Percentiles rank a stretch among this genome's conserved stretches.
These are phyloP conservation scores for Thielaviopsis musarum DNA, from an alignment of 2,329 filamentous ascomycete genomes.

Conservation along the genomic window DNA sequence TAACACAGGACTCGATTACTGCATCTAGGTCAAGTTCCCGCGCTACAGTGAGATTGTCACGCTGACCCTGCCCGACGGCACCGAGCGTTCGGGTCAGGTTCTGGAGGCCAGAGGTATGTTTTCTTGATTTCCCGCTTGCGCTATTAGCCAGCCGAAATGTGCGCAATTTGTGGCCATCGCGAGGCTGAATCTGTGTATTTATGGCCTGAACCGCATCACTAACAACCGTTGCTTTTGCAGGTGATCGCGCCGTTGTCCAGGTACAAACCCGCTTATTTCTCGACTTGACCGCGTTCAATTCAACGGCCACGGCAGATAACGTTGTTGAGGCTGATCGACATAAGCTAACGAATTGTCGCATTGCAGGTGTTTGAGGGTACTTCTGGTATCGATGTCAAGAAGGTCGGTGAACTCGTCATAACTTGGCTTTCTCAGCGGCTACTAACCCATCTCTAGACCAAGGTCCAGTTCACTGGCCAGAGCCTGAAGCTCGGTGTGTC, in stretches of 20 bases:
- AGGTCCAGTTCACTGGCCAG: constrained; percentile 92
- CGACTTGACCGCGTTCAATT: neutral
- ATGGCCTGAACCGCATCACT: constrained; percentile 13
- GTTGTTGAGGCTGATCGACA: neutral
- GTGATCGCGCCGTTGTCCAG: constrained; percentile 88
- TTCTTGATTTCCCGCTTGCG: neutral
- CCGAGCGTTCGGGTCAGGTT: constrained; percentile 84
- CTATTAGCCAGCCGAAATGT: neutral
- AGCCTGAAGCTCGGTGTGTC: constrained; percentile 97
- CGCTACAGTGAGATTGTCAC: constrained; percentile 96
- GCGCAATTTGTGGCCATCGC: neutral
- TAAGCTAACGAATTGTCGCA: neutral
- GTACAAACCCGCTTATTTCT: constrained; percentile 29
- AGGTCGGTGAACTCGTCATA: constrained; percentile 38
- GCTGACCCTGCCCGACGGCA: constrained; percentile 87
- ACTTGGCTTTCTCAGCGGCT: neutral
- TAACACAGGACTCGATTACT: constrained; percentile 14
- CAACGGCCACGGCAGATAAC: constrained; percentile 8
- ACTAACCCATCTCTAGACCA: constrained; percentile 44
- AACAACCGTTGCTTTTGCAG: constrained; percentile 27
- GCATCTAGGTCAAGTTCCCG: constrained; percentile 77
- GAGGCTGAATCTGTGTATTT: constrained; percentile 5
- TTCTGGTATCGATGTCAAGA: constrained; percentile 95
- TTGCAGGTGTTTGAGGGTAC: constrained; percentile 93
- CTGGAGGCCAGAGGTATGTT: constrained; percentile 81